phyloP scores from a whole-genome alignment of 495 filamentous ascomycete species.

The Geopyxis carbonaria region DNA sequence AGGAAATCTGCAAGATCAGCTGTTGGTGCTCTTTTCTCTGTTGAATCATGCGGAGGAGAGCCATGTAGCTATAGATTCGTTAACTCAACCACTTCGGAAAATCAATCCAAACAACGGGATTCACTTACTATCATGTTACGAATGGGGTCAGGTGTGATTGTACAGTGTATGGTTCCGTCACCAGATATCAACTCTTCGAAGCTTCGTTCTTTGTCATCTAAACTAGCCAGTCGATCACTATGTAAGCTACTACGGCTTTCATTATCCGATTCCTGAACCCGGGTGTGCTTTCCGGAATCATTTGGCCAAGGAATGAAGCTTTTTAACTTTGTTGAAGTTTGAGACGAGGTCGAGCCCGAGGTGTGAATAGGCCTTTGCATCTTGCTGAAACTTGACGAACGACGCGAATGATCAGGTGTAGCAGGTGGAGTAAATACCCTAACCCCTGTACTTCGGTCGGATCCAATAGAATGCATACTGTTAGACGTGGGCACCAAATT shows the following conservation, averaged over 20 bases:
- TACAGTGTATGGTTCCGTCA: constrained; percentile 83
- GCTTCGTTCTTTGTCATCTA: constrained; percentile 34
- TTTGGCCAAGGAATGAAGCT: constrained; percentile 33
- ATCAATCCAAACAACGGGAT: no score
- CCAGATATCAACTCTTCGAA: constrained; percentile 85
- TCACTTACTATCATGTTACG: constrained; percentile 65
- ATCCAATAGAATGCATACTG: constrained; percentile 16
- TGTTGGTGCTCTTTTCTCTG: constrained; percentile 14
- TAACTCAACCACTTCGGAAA: no score
- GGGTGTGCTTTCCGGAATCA: constrained; percentile 26
- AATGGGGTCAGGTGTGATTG: constrained; percentile 76
- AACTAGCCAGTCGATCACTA: constrained; percentile 29
- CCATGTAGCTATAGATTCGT: no score
- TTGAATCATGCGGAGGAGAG: no score
- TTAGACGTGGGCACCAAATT: constrained; percentile 19
- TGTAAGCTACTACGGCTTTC: constrained; percentile 33
- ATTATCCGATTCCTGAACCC: constrained; percentile 22
- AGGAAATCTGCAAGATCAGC: constrained; percentile 61
- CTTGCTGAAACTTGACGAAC: constrained; percentile 24
- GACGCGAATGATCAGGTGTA: constrained; percentile 21
- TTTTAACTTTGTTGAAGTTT: constrained; percentile 36
- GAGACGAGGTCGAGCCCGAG: constrained; percentile 36
- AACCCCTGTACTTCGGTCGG: constrained; percentile 13
- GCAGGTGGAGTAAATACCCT: constrained; percentile 19
- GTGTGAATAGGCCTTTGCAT: constrained; percentile 37